These are phyloP conservation scores for Eimeria necatrix DNA, from an alignment of 169 alveolate species.

Conservation along the genomic window DNA sequence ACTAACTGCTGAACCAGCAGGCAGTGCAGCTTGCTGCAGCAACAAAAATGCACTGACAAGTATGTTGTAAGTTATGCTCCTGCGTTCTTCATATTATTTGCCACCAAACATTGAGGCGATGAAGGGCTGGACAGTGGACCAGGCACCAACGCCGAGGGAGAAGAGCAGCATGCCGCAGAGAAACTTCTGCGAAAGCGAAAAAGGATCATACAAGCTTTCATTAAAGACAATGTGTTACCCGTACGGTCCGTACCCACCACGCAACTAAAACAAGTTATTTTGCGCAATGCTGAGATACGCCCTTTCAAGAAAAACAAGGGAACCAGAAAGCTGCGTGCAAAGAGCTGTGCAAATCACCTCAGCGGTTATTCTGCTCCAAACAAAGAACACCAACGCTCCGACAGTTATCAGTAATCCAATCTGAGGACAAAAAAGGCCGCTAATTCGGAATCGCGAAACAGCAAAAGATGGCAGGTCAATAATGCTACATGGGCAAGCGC, in stretches of 20 bases:
- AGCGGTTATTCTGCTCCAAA: conserved; percentile 48
- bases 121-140: conserved; percentile 51
- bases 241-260: background rate
- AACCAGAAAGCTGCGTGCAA: no score
- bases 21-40: background rate
- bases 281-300: no score
- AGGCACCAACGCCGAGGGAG: conserved; percentile 62
- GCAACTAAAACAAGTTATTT: no score
- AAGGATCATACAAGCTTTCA: background rate
- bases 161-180: conserved; percentile 54
- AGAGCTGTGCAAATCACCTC: conserved; percentile 26
- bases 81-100: background rate
- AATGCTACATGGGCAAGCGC: no score
- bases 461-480: background rate
- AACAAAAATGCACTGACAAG: background rate
- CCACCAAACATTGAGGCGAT: background rate
- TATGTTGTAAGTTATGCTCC: background rate
- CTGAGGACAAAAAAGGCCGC: conserved; percentile 2
- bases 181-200: conserved; percentile 32
- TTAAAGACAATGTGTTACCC: background rate
- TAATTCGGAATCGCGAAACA: background rate
- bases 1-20: background rate
- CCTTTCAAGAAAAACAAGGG: no score
- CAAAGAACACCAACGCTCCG: background rate
- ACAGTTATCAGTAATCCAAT: conserved; percentile 4